Conservation (phyloP, 2,329 filamentous ascomycete species). For the Cercospora brassicicola region DNA sequence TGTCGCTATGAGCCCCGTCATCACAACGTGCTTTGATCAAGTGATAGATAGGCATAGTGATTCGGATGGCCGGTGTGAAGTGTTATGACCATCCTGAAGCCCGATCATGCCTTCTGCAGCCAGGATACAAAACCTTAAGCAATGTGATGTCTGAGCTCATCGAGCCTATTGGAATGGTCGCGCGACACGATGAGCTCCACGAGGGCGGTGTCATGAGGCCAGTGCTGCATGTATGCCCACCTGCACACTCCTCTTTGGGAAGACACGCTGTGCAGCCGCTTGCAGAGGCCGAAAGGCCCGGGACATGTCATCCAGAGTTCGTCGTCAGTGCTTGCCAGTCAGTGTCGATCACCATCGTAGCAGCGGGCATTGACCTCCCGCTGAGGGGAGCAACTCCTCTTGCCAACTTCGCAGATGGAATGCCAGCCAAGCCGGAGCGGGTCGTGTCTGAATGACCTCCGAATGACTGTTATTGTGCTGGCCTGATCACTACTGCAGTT, state of each 20-base stretch:
- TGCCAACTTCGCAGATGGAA: background rate
- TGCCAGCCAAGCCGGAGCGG: slow-evolving; percentile 2
- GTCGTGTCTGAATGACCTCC: background rate
- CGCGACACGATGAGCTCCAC: background rate
- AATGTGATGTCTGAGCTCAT: background rate
- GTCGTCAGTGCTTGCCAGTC: background rate
- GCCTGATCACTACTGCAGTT: slow-evolving; percentile 1
- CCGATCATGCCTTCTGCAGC: background rate
- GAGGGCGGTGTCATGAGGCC: background rate
- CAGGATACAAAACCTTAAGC: background rate
- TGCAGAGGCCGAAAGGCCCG: background rate
- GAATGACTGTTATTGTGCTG: background rate
- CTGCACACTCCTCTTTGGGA: background rate
- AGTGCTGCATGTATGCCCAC: background rate
- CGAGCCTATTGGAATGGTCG: background rate
- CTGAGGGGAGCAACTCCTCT: background rate
- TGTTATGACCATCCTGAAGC: background rate
- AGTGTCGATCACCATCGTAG: background rate
- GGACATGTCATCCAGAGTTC: background rate
- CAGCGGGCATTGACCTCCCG: background rate
- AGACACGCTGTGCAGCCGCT: background rate
- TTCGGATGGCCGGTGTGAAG: background rate
- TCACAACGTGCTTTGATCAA: background rate
- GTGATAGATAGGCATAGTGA: background rate
- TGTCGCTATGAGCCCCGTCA: background rate